Conservation (phyloP, 805 yeast species). For the Metschnikowia cubensis region DNA sequence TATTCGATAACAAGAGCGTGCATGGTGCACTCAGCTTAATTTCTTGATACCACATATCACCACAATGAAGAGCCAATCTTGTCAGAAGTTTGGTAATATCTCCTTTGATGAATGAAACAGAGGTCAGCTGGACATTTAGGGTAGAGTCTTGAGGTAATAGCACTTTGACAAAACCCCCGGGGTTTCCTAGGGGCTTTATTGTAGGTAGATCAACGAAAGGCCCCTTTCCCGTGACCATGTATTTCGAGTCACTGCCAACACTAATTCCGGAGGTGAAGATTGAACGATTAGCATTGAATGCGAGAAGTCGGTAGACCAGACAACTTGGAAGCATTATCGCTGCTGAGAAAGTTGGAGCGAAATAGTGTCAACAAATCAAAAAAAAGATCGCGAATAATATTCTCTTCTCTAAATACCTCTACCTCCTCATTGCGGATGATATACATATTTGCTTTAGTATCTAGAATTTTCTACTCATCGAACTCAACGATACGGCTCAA, state of each 20-base stretch:
- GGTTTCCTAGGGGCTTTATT: slow-evolving; percentile 7
- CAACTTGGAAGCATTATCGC: not conserved
- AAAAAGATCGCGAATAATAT: not conserved
- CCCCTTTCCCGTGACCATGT: slow-evolving; percentile 12
- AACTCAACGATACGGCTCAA: not conserved
- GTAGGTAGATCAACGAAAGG: slow-evolving; percentile 14
- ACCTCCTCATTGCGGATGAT: not conserved
- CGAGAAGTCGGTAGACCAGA: not conserved
- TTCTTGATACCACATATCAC: slow-evolving; percentile 12
- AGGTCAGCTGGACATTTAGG: slow-evolving; percentile 7
- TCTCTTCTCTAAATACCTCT: not conserved
- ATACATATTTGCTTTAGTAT: not conserved
- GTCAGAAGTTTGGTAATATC: slow-evolving; percentile 3
- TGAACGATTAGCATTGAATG: not conserved
- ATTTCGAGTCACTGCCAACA: not conserved
- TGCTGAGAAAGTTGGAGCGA: not conserved
- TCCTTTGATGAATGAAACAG: slow-evolving; percentile 6
- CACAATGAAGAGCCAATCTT: slow-evolving; percentile 5
- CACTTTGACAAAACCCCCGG: slow-evolving; percentile 5
- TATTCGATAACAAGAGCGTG: slow-evolving; percentile 9
- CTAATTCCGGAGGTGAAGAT: not conserved
- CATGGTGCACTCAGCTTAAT: slow-evolving; percentile 8
- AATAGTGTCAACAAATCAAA: not conserved
- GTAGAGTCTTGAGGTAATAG: slow-evolving; percentile 10
- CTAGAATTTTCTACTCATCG: not conserved